These are phyloP conservation scores for Zygoascus sp. DNA, from an alignment of 1,139 yeast species.

Conservation along the genomic window DNA sequence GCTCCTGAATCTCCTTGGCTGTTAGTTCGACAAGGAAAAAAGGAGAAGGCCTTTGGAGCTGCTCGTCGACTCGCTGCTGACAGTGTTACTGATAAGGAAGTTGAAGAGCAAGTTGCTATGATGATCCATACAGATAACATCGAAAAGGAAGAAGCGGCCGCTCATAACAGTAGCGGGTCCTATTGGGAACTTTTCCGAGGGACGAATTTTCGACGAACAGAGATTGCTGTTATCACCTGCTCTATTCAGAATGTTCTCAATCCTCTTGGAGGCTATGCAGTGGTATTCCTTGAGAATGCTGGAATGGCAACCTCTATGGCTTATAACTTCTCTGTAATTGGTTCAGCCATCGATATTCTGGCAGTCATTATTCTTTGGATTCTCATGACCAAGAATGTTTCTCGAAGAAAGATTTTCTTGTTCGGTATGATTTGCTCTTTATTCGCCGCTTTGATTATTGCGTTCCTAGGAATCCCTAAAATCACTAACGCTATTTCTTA, in stretches of 20 bases:
- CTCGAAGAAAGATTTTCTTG: slow-evolving; percentile 47
- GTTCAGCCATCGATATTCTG: slow-evolving; percentile 39
- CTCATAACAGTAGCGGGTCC: slow-evolving; percentile 21
- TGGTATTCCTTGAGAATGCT: slow-evolving; percentile 19
- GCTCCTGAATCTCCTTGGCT: slow-evolving; percentile 61
- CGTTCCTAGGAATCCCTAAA: slow-evolving; percentile 13
- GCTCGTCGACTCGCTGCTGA: slow-evolving; percentile 19
- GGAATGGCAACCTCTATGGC: slow-evolving; percentile 19
- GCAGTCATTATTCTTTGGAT: slow-evolving; percentile 53
- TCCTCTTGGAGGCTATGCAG: slow-evolving; percentile 41
- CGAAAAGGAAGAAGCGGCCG: slow-evolving; percentile 30
- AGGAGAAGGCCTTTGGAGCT: slow-evolving; percentile 37
- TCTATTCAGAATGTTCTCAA: slow-evolving; percentile 48
- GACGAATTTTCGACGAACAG: slow-evolving; percentile 48
- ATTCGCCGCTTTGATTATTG: slow-evolving; percentile 36
- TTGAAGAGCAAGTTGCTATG: slow-evolving; percentile 24
- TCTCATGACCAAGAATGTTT: slow-evolving; percentile 39
- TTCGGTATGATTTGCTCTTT: slow-evolving; percentile 41
- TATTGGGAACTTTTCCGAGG: slow-evolving; percentile 48
- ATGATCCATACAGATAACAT: slow-evolving; percentile 43
- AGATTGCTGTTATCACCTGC: slow-evolving; percentile 45
- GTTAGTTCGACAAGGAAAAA: slow-evolving; percentile 40
- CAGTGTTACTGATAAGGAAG: slow-evolving; percentile 19
- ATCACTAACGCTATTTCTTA: slow-evolving; percentile 36
- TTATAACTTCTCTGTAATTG: slow-evolving; percentile 23